These are phyloP conservation scores for Claviceps africana DNA, from an alignment of 2,329 filamentous ascomycete genomes.

Conservation along the genomic window DNA sequence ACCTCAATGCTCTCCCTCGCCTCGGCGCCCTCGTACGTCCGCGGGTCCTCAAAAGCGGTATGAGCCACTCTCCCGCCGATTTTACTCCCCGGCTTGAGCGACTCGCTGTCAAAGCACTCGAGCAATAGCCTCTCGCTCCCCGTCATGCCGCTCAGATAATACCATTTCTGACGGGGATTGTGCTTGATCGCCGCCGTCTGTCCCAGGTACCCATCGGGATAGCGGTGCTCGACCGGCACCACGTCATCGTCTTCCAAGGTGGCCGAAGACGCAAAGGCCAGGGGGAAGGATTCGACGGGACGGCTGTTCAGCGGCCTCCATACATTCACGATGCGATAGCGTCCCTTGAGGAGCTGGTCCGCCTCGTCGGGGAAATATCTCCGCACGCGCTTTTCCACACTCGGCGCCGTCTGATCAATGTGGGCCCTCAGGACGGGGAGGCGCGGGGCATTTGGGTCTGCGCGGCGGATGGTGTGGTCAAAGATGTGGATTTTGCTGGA, in stretches of 20 bases:
- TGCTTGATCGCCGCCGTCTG: constrained; percentile 34
- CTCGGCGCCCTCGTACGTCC: constrained; percentile 22
- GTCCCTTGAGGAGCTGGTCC: constrained; percentile 26
- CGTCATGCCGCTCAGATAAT: constrained; percentile 35
- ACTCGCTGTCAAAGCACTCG: constrained; percentile 48
- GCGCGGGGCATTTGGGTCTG: constrained; percentile 33
- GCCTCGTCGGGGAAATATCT: constrained; percentile 28
- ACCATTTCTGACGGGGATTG: constrained; percentile 32
- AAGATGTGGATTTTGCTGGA: constrained; percentile 44
- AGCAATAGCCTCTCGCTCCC: constrained; percentile 43
- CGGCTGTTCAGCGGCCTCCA: constrained; percentile 34
- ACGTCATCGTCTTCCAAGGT: constrained; percentile 37
- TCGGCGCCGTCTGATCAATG: constrained; percentile 41
- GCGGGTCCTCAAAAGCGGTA: constrained; percentile 36
- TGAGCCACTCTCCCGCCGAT: constrained; percentile 37
- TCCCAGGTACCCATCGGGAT: constrained; percentile 31
- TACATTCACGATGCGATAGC: constrained; percentile 39
- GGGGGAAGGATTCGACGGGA: constrained; percentile 35
- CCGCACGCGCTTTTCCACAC: constrained; percentile 27
- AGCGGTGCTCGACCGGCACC: constrained; percentile 33
- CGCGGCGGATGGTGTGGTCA: constrained; percentile 42
- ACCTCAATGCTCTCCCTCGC: constrained; percentile 49
- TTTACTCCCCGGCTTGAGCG: constrained; percentile 27
- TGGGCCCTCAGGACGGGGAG: constrained; percentile 32
- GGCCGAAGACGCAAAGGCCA: constrained; percentile 37